Conservation (phyloP, 345 rosid species). For the Syzygium aromaticum region DNA sequence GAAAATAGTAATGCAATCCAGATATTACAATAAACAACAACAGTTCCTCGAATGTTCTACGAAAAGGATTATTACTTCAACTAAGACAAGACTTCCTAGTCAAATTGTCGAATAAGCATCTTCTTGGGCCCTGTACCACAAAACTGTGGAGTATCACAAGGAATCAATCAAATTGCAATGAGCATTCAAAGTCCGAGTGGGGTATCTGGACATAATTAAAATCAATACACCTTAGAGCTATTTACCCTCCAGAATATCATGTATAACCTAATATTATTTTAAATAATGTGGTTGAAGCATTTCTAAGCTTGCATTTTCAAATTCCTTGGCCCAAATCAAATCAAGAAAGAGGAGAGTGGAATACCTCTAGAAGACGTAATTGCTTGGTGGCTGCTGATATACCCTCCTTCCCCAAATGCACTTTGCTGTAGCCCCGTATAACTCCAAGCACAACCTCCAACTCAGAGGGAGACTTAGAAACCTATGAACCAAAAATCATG, state of each 20-base stretch:
- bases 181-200: not conserved
- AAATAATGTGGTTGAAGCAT: not conserved
- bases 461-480: constrained; percentile 81
- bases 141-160: not conserved
- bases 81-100: not conserved
- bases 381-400: constrained; percentile 60
- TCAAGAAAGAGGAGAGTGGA: not conserved
- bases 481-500: constrained; percentile 24
- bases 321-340: not conserved
- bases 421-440: constrained; percentile 64
- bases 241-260: not conserved
- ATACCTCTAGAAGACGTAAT: constrained; percentile 73
- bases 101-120: not conserved
- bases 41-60: not conserved
- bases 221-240: not conserved
- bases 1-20: not conserved
- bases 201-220: not conserved
- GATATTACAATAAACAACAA: not conserved
- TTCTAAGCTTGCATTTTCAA: not conserved
- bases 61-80: not conserved
- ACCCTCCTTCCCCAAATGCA: constrained; percentile 45
- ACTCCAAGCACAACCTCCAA: constrained; percentile 86
- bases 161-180: not conserved
- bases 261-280: not conserved
- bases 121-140: not conserved